Evolutionary conservation across 1,139 yeast species (phyloP).

Genomic region (Saccharomyces uvarum): DNA sequence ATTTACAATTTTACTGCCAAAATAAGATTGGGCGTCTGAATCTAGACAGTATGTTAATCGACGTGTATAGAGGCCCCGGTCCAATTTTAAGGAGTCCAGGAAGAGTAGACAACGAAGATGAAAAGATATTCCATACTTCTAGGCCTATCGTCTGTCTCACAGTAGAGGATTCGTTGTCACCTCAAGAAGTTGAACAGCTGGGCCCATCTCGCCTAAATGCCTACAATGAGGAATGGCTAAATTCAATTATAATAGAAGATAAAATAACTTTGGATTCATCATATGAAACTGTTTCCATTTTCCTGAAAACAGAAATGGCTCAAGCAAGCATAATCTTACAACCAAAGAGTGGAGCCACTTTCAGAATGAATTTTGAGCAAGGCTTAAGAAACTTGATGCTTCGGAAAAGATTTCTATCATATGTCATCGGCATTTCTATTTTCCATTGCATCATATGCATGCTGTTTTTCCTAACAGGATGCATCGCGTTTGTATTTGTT

Average conservation of each 20-base stretch:
- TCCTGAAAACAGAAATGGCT: neutral
- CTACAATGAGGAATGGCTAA: conserved; percentile 14
- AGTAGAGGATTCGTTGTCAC: neutral
- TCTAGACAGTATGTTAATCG: neutral
- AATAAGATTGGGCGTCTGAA: conserved; percentile 1
- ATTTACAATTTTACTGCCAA: conserved; percentile 21
- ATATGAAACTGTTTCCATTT: conserved; percentile 1
- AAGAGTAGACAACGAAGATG: neutral
- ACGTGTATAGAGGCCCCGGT: neutral
- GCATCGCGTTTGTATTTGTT: neutral
- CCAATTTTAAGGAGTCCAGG: neutral
- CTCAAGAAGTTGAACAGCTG: neutral
- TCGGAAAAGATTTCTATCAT: conserved; percentile 20
- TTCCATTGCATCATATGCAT: conserved; percentile 15
- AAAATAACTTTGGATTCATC: conserved; percentile 11
- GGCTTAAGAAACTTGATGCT: conserved; percentile 29
- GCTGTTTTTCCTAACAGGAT: neutral
- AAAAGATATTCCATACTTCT: neutral
- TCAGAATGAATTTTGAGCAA: conserved; percentile 23
- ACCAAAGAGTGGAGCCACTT: conserved; percentile 16
- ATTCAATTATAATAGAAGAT: conserved; percentile 16
- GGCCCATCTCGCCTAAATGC: neutral
- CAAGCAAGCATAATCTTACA: conserved; percentile 10
- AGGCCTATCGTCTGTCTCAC: neutral
- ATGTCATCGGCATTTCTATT: conserved; percentile 20